Evolutionary conservation across 2,329 filamentous ascomycete species (phyloP), one percentile per base, ranked within the genome.

Genomic region (Exophiala lecanii-corni): DNA sequence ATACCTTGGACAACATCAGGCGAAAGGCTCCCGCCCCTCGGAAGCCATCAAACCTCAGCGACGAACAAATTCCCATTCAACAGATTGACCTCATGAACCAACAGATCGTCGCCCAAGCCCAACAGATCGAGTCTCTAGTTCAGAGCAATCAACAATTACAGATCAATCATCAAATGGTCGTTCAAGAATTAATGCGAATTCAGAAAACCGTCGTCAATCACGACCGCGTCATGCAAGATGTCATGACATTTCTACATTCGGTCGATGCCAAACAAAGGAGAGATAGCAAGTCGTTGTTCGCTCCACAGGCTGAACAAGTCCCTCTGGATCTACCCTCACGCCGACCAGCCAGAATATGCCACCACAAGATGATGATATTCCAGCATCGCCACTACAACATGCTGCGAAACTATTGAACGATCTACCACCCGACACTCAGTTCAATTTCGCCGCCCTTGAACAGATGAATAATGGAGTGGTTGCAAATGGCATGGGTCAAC

Each of bases 1-100:
- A 96, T 61, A 92, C 89, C 34, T 74, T 98, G 36, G 92, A 98
- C 60, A 97, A 96, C 56, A 98, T 98, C 59, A 81, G 89, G 58
- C 78, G 92, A 56, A 98, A 98, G 69, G 91, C 92, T 2, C 92
- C 92, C 0, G 89, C 91, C 2, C 86, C 91, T 2, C 76, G 91
- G 53, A 97, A 96, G 62, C 66, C 76, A 21, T 70, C 70, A 43
- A 76, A 78, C 53, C 69, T 70, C 13, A 83, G 82, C 43, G 89
- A 95, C 39, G 76, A 84, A 34, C 82, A 86, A 43, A 79, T 86
- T 17, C 85, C 88, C 1, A 83, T 82, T 17, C 89, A 94, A 62
- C 91, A 96, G 63, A 84, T 95, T 61, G 85, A 91, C 51, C 76
- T 95, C 53, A 78, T 96, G 57, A 91, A 88, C 62, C 86, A 88